Percentiles rank a stretch among this genome's conserved stretches.
These are phyloP conservation scores for Puccinellia tenuiflora DNA, from an alignment of 176 grass and related monocot genomes.

Conservation along the genomic window DNA sequence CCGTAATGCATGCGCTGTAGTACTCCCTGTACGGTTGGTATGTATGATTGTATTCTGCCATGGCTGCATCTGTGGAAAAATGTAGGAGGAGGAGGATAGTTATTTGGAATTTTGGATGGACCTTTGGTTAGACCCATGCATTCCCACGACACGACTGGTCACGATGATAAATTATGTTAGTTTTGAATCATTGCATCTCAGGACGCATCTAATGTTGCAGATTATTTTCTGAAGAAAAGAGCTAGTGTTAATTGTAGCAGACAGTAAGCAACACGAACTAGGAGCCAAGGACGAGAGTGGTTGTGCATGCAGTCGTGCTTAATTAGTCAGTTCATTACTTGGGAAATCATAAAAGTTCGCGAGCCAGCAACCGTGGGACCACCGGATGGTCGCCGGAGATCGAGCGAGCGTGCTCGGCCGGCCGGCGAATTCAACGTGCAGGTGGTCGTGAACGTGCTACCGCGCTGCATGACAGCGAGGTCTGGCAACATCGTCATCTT, in stretches of 20 bases:
- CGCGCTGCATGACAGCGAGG: too few relatives aligned
- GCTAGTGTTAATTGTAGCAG: too few relatives aligned
- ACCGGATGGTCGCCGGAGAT: conserved; percentile 18
- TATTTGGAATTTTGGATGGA: background rate
- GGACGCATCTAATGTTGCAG: background rate
- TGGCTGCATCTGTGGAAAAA: conserved; percentile 8
- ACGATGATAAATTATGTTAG: background rate
- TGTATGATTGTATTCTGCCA: background rate
- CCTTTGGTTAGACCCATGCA: background rate
- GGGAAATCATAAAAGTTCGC: background rate
- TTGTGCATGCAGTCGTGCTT: background rate
- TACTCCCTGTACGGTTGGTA: too few relatives aligned
- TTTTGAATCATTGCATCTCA: background rate
- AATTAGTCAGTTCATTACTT: background rate
- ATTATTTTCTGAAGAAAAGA: too few relatives aligned
- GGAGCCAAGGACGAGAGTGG: background rate
- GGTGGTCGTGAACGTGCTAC: too few relatives aligned
- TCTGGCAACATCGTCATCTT: too few relatives aligned
- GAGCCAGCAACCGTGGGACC: conserved; percentile 2
- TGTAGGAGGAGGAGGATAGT: background rate
- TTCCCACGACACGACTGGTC: background rate
- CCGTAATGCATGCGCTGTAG: too few relatives aligned
- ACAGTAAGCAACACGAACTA: background rate
- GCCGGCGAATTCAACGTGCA: too few relatives aligned
- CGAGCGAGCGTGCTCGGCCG: too few relatives aligned